These are phyloP conservation scores for Penicillium sp. DNA, from an alignment of 2,329 filamentous ascomycete species.

Conservation along the genomic window DNA sequence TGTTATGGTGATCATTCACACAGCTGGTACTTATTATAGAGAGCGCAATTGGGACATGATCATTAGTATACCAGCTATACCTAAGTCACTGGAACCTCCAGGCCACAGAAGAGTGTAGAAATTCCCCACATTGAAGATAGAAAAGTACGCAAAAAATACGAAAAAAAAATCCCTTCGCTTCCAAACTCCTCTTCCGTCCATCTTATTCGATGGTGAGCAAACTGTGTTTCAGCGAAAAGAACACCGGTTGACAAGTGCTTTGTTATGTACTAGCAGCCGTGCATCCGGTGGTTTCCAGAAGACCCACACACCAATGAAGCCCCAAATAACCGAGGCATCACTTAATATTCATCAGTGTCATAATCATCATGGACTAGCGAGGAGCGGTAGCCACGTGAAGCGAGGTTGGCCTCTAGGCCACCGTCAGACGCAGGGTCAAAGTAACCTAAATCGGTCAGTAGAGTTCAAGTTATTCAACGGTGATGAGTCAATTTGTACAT, in stretches of 20 bases:
- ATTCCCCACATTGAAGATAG: neutral
- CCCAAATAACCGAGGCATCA: constrained; percentile 9
- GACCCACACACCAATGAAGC: constrained; percentile 6
- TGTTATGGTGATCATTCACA: neutral
- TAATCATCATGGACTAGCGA: constrained; percentile 73
- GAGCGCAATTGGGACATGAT: neutral
- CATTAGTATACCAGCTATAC: neutral
- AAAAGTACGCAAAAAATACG: neutral
- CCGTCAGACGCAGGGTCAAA: constrained; percentile 84
- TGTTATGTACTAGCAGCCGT: neutral
- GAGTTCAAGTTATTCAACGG: constrained; percentile 1
- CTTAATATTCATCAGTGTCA: constrained; percentile 66
- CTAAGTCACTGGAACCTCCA: too few relatives aligned
- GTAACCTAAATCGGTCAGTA: constrained; percentile 59
- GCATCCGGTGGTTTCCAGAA: neutral
- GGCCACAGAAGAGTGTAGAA: neutral
- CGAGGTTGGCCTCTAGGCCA: constrained; percentile 84
- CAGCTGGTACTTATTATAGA: neutral
- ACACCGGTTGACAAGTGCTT: neutral
- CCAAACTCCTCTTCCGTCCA: neutral
- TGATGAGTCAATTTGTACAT: constrained; percentile 28
- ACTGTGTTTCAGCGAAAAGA: neutral
- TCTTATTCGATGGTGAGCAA: neutral
- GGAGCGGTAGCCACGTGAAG: constrained; percentile 73
- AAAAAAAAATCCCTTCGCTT: neutral